Base-by-base conservation (phyloP, 2,329 filamentous ascomycete species). In the Phyllosticta citribraziliensis region DNA sequence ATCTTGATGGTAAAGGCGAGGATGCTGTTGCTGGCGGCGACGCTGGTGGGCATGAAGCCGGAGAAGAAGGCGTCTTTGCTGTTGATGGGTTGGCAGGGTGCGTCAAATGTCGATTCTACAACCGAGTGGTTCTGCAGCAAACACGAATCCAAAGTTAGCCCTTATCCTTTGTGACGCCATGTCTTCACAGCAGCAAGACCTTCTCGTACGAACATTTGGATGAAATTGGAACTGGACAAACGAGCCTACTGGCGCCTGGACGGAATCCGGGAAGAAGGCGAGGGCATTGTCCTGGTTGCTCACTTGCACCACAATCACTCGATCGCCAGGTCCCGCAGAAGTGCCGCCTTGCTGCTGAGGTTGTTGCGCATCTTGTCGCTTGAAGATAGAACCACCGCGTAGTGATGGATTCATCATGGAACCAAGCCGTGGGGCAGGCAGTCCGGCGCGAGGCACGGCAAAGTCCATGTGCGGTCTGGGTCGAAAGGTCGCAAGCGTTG, bases 91-190 rank as follows among this genome's bases (percentile, higher is more conserved):
- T 80, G 72, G 76, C 88, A 91, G 12, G 88, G 88, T 61, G 81
- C 74, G 67, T 87, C 85, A 68, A 92, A 93, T 68, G 80, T 84
- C 55, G 88, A 89, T 78, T 91, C 88, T 17, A 86, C 88, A 62
- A 91, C 84, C 57, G 88, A 91, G 81, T 93, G 89, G 79, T 92
- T 92, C 64, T 75, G 58, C 27, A 12, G 24, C 52, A n/a, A n/a
- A 24, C 5, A 4, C 20, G 8, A 27, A 53, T 12, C 19, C 17
- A 57, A 47, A 10, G 24, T 25, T 14, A 57, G 52, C 24, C 4
- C 14, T 20, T 10, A 8, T n/a, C 12, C 24, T 35, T 4, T 5
- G 3, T 12, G 17, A 25, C 27, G 12, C 6, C n/a, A 2, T 5
- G 33, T 20, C 25, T 8, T 19, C 25, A 47, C 17, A n/a, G 40